These are phyloP conservation scores for Fusarium sp. DNA, from an alignment of 2,329 filamentous ascomycete genomes.

Conservation along the genomic window DNA sequence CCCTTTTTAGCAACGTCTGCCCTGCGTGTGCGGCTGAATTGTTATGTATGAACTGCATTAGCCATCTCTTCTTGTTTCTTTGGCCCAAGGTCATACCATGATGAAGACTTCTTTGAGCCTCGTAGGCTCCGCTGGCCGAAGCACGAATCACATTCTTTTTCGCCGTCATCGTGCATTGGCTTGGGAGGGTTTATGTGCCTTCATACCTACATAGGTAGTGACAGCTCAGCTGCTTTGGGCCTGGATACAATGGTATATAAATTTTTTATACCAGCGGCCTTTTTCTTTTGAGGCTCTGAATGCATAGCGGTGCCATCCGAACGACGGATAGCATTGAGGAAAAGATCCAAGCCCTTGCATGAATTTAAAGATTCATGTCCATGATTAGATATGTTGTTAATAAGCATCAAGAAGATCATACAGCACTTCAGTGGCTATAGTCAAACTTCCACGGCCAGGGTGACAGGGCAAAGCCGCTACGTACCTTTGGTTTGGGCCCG, in stretches of 20 bases:
- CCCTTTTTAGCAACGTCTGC: slow-evolving; percentile 28
- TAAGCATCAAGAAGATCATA: neutral
- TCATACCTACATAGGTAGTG: neutral
- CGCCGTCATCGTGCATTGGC: neutral
- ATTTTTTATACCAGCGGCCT: neutral
- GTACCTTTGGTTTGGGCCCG: slow-evolving; percentile 31
- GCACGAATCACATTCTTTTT: neutral
- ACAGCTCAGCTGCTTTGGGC: neutral
- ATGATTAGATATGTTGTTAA: neutral
- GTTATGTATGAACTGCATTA: slow-evolving; percentile 20
- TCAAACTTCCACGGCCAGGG: slow-evolving; percentile 5
- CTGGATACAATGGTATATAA: neutral
- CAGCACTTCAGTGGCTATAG: slow-evolving; percentile 8
- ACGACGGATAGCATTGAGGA: neutral
- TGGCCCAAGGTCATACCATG: slow-evolving; percentile 16
- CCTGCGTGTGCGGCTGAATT: slow-evolving; percentile 35
- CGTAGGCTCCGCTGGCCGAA: neutral
- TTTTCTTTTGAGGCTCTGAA: neutral
- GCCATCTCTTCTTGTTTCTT: slow-evolving; percentile 29
- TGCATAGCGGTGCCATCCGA: neutral
- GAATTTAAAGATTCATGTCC: neutral
- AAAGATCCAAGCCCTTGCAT: neutral
- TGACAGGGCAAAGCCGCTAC: slow-evolving; percentile 36
- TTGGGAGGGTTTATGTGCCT: neutral
- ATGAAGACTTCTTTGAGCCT: slow-evolving; percentile 10